Base-by-base conservation (phyloP, 2,329 filamentous ascomycete species). In the Cladosporium sphaerospermum region DNA sequence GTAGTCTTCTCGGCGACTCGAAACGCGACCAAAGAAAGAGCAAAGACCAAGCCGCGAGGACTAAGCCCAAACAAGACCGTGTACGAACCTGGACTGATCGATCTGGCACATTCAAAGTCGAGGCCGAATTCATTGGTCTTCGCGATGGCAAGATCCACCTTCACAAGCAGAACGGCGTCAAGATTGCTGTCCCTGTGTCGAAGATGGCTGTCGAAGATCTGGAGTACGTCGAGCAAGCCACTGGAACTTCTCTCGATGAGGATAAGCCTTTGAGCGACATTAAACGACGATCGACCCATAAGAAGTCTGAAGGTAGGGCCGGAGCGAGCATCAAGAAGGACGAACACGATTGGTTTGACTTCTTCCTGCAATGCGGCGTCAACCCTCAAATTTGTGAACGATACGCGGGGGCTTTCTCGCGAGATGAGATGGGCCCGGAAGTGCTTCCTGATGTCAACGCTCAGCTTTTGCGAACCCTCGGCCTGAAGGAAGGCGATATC, bases 281-380 rank as follows among this genome's bases (percentile, higher is more conserved):
- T 64, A 80, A 80, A 64, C 75, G 78, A 50, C 74, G 73, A 59
- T 77, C 67, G 53, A 75, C 71, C 3, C 64, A 68, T 40, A 67
- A 70, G 36, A 62, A 70, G 4, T 33, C 16, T 9, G 53, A 55
- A 57, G 63, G 65, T 44, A 52, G 65, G 33, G 75, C 80, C 8
- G 85, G 85, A 10, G 84, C 81, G n/a, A 79, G 79, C 1, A 74
- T 89, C 32, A 78, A 86, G 59, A 85, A 84, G 69, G 78, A 86
- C 1, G 85, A 93, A 45, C 95, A 97, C 68, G 93, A 99, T 69
- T 99, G 93, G 93, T 99, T 99, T 65, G 90, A 96, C 67, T 97
- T 99, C 74, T 99, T 99, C 77, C 75, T 99, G 39, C 84, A 85
- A 58, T 95, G 90, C 68, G 92, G 95, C 44, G 89, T 97, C 62